These are phyloP conservation scores for Globisporangium polare DNA, from an alignment of 352 stramenopile genomes.

Conservation along the genomic window DNA sequence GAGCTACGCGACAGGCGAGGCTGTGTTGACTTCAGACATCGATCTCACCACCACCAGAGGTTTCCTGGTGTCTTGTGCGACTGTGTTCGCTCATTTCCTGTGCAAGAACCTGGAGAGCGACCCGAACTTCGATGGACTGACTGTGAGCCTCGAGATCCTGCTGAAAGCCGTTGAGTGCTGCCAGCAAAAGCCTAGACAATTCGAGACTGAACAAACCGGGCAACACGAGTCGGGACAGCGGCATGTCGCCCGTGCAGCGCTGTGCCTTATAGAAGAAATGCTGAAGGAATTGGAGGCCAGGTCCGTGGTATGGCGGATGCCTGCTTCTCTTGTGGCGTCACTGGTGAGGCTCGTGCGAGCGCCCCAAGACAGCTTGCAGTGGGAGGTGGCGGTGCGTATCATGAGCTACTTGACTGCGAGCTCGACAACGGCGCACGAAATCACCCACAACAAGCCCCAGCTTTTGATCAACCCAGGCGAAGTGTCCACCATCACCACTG, in stretches of 20 bases:
- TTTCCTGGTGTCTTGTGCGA: conserved; percentile 2
- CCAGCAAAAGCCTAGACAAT: background rate
- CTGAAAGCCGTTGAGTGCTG: conserved; percentile 17
- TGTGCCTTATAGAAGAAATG: conserved; percentile 41
- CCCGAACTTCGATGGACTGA: conserved; percentile 10
- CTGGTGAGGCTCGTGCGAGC: conserved; percentile 35
- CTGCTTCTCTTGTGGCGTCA: conserved; percentile 25
- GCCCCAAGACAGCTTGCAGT: conserved; percentile 29
- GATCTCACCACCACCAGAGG: background rate
- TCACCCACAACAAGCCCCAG: too few species aligned
- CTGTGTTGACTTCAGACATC: background rate
- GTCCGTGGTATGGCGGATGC: conserved; percentile 28
- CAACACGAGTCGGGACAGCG: conserved; percentile 2
- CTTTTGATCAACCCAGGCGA: background rate
- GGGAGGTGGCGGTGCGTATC: conserved; percentile 37
- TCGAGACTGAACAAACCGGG: background rate
- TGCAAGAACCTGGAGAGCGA: background rate
- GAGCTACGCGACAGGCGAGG: background rate
- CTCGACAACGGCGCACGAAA: too few species aligned
- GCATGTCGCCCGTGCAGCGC: background rate
- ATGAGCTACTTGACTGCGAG: conserved; percentile 29
- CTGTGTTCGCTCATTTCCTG: background rate
- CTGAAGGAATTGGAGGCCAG: conserved; percentile 21
- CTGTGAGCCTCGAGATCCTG: conserved; percentile 31
- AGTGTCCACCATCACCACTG: background rate